Conservation (phyloP, 2,329 filamentous ascomycete species). For the Exophiala calicioides region DNA sequence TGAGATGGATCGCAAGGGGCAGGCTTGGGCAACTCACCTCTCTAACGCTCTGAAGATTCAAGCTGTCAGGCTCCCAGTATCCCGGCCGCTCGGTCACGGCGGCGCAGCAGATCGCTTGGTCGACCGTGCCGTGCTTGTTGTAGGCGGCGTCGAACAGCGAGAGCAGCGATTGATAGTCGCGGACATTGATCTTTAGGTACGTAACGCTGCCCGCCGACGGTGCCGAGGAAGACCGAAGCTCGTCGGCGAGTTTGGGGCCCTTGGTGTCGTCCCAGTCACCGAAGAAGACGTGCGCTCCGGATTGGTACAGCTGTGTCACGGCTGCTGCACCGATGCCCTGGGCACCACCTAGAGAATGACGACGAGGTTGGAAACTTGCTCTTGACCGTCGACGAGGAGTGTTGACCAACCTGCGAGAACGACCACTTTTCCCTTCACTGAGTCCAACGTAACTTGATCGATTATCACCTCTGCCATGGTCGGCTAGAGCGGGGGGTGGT, state of each 20-base stretch:
- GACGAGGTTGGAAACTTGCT: neutral
- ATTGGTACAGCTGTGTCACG: conserved; percentile 41
- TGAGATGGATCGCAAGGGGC: no score
- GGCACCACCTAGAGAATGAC: conserved; percentile 31
- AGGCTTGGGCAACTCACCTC: conserved; percentile 12
- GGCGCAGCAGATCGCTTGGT: conserved; percentile 52
- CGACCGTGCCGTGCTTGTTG: conserved; percentile 46
- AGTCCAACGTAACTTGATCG: conserved; percentile 18
- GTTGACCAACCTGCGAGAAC: conserved; percentile 21
- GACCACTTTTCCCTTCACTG: conserved; percentile 25
- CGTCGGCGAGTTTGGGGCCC: conserved; percentile 33
- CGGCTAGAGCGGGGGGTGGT: neutral
- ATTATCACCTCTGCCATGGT: conserved; percentile 19
- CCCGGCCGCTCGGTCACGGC: conserved; percentile 45
- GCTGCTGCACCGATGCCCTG: conserved; percentile 50
- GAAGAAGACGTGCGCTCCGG: conserved; percentile 47
- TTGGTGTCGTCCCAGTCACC: conserved; percentile 39
- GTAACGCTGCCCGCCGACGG: conserved; percentile 23
- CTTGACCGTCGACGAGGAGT: neutral
- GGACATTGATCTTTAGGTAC: conserved; percentile 41
- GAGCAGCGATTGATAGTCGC: conserved; percentile 48
- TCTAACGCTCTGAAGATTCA: conserved; percentile 24
- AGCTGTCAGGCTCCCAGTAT: conserved; percentile 26
- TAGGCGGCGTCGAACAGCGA: conserved; percentile 50
- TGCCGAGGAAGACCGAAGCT: conserved; percentile 10